Evolutionary conservation across 139 green algal species (phyloP), one percentile per base, ranked within the genome.

Genomic region (Chlorella sp.): DNA sequence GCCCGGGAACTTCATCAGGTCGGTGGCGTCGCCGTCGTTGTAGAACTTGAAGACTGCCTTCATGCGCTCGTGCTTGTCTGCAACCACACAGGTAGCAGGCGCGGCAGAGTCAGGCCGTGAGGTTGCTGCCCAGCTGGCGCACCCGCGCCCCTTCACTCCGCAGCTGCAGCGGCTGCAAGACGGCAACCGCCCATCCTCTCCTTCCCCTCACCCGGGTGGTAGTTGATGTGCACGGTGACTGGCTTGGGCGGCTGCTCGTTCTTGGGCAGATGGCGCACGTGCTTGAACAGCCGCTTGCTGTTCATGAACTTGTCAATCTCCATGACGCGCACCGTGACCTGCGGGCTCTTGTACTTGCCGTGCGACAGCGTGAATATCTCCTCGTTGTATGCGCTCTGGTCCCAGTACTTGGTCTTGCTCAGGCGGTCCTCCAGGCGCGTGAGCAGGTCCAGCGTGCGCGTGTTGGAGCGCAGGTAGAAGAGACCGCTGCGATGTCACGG

Each of bases 341-440:
- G 76, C 0, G 91, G 88, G 49, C 75, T 86, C 71, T 82, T 87
- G 73, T 94, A 94, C 31, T 77, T 62, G 24, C 87, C 91, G 69
- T 97, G 91, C 0, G 71, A 84, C 22, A 96, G 77, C 75, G 93
- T 93, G 82, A 96, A 97, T 17, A 97, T 91, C 75, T 93, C 88
- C 80, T 96, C 85, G 60, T 97, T 97, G 81, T 91, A 97, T 5
- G 91, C 90, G 0, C 78, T 90, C 77, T 97, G 92, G 78, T 96
- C 91, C 92, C 92, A 97, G 71, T 91, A 91, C 75, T 93, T 92
- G 35, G 91, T 72, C 70, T 85, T 84, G 24, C 50, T 74, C 32
- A 97, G 79, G 23, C 90, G 85, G 2, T 73, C 71, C 24, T 85
- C 87, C 27, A 95, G 67, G 4, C 85, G 76, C 23, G 30, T 55